phyloP scores from a whole-genome alignment of 2,329 filamentous ascomycete genomes.

The Penicillium sp. region DNA sequence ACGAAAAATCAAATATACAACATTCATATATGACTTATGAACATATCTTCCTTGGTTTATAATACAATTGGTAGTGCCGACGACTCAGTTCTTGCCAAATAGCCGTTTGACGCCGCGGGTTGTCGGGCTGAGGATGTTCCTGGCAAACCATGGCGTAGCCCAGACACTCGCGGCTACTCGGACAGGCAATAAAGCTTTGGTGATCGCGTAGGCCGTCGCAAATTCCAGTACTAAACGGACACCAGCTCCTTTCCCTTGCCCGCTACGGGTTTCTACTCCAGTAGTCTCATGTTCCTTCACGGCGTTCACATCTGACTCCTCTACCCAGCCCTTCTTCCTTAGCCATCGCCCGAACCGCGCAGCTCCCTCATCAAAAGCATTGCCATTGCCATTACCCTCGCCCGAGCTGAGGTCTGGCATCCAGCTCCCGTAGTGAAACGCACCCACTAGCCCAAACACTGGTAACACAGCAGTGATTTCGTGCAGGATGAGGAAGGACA shows the following conservation, averaged over 20 bases:
- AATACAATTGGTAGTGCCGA: background rate
- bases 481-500: constrained; percentile 86
- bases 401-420: constrained; percentile 60
- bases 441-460: constrained; percentile 71
- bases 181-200: constrained; percentile 79
- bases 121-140: constrained; percentile 60
- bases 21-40: constrained; percentile 20
- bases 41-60: constrained; percentile 2
- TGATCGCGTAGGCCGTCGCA: constrained; percentile 87
- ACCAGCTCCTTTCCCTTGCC: constrained; percentile 46
- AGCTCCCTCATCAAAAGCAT: constrained; percentile 63
- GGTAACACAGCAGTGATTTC: constrained; percentile 88
- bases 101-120: constrained; percentile 44
- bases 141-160: constrained; percentile 91
- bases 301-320: constrained; percentile 51
- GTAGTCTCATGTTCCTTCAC: constrained; percentile 38
- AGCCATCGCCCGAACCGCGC: constrained; percentile 78
- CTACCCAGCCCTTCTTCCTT: constrained; percentile 78
- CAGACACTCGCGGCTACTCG: constrained; percentile 79
- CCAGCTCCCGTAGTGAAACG: constrained; percentile 81
- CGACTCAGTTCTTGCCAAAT: constrained; percentile 36
- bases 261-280: constrained; percentile 28
- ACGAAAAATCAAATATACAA: constrained; percentile 21
- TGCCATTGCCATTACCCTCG: constrained; percentile 19
- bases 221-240: constrained; percentile 67